Percentiles rank a stretch among this genome's conserved stretches.
phyloP scores from a whole-genome alignment of 768 basidiomycete species.

The Xerocomus potaroensis region DNA sequence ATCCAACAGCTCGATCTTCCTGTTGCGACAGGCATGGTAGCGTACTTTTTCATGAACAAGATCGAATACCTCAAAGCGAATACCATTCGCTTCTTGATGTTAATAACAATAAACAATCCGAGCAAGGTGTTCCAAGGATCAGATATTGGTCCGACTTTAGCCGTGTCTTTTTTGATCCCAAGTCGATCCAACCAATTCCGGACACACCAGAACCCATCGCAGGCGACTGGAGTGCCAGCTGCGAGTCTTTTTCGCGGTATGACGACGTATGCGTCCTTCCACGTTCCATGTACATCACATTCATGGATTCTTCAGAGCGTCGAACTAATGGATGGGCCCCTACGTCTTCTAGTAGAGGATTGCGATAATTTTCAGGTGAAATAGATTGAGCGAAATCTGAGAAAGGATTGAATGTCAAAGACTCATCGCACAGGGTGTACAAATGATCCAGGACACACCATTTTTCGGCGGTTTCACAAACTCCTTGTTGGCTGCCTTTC shows the following conservation, averaged over 20 bases:
- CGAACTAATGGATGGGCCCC: constrained; percentile 64
- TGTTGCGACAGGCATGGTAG: constrained; percentile 42
- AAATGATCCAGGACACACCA: constrained; percentile 57
- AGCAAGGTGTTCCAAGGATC: constrained; percentile 22
- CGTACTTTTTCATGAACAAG: constrained; percentile 48
- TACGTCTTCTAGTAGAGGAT: constrained; percentile 69
- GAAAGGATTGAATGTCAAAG: neutral
- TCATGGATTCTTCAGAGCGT: constrained; percentile 40
- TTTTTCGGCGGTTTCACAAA: constrained; percentile 64
- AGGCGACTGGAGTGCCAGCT: constrained; percentile 54
- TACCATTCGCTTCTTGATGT: constrained; percentile 48
- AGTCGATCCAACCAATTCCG: constrained; percentile 60
- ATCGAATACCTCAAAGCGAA: constrained; percentile 46
- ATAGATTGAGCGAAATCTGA: neutral
- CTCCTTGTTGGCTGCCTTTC: constrained; percentile 54
- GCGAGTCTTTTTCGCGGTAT: constrained; percentile 48
- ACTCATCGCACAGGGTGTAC: constrained; percentile 50
- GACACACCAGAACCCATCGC: constrained; percentile 47
- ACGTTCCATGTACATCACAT: neutral
- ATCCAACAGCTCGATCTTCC: neutral
- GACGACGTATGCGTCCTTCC: constrained; percentile 44
- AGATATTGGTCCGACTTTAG: constrained; percentile 52
- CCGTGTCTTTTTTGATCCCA: constrained; percentile 56
- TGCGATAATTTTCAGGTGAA: constrained; percentile 69
- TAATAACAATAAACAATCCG: constrained; percentile 7